Base-by-base conservation (phyloP, 116 monocot species). In the Papilionanthe hybrid region DNA sequence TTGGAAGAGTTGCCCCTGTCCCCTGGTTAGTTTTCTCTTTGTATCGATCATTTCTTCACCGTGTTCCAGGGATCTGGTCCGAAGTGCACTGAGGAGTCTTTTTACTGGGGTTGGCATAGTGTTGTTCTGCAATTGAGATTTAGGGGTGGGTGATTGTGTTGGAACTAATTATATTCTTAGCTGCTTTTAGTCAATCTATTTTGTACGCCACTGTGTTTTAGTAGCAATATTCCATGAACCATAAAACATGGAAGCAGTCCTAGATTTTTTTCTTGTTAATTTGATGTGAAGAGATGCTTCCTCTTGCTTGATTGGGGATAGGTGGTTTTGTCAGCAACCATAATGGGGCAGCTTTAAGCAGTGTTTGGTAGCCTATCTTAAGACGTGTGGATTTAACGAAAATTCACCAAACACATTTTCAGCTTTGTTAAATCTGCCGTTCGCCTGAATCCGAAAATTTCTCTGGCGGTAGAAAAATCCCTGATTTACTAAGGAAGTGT, bases 1-100 rank as follows among this genome's bases (percentile, higher is more conserved):
- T 30, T 81, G 9, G 82, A 87, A 49, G 89, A 81, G 9, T 86
- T 44, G 25, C 86, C 91, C 37, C 83, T 87, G 32, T 32, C 85
- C 13, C 41, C 83, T 20, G 87, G 94, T 97, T 82, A 75, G 18
- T 50, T 32, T 53, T 53, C 17, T 76, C 29, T 53, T 1, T 48
- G 7, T 44, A 19, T 19, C 20, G n/a, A 19, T 3, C 1, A 9
- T 11, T 73, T 44, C 20, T 73, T 41, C 3, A 20, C 17, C 43
- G 15, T 42, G 5, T 18, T 73, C 15, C 20, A 32, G 9, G 43
- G n/a, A 63, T 25, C 25, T 23, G 63, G 63, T 63, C 63, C 1
- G 25, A 25, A 20, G 23, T 23, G 25, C 23, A 63, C 23, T 25
- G 63, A 23, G 0, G 25, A 23, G 1, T 63, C 23, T 63, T 22